These are phyloP conservation scores for Candida khao-thaluensis DNA, from an alignment of 805 yeast species.

Conservation along the genomic window DNA sequence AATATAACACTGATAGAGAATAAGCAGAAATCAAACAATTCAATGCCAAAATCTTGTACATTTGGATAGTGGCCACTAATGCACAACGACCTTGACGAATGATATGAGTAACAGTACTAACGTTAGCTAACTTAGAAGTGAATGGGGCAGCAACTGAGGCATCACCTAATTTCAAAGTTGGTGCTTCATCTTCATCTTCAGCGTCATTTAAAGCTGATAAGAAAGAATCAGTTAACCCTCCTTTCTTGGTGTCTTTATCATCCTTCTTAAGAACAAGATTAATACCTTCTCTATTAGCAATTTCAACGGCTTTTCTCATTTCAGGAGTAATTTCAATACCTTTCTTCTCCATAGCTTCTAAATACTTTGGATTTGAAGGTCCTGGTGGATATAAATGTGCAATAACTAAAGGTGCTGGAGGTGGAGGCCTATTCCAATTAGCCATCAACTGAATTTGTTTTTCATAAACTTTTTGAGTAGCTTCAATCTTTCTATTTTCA, in stretches of 20 bases:
- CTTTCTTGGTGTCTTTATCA: conserved; percentile 30
- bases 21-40: conserved; percentile 97
- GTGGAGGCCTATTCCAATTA: conserved; percentile 80
- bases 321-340: conserved; percentile 82
- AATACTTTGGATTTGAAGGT: conserved; percentile 81
- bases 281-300: conserved; percentile 44
- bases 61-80: conserved; percentile 93
- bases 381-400: conserved; percentile 98
- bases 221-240: conserved; percentile 57
- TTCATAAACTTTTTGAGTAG: conserved; percentile 64
- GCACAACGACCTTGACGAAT: conserved; percentile 99
- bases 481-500: conserved; percentile 71
- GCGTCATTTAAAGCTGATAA: conserved; percentile 52
- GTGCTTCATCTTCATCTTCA: conserved; percentile 82
- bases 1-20: conserved; percentile 86
- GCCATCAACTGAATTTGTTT: conserved; percentile 79
- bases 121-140: conserved; percentile 90
- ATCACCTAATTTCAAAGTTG: conserved; percentile 91
- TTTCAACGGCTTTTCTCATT: conserved; percentile 56
- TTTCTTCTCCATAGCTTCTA: conserved; percentile 78
- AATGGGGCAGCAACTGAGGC: conserved; percentile 99
- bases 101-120: conserved; percentile 87
- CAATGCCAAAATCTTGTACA: conserved; percentile 96
- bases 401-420: conserved; percentile 80
- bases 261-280: conserved; percentile 16